These are phyloP conservation scores for Maudiozyma bulderi DNA, from an alignment of 805 yeast genomes.

Conservation along the genomic window DNA sequence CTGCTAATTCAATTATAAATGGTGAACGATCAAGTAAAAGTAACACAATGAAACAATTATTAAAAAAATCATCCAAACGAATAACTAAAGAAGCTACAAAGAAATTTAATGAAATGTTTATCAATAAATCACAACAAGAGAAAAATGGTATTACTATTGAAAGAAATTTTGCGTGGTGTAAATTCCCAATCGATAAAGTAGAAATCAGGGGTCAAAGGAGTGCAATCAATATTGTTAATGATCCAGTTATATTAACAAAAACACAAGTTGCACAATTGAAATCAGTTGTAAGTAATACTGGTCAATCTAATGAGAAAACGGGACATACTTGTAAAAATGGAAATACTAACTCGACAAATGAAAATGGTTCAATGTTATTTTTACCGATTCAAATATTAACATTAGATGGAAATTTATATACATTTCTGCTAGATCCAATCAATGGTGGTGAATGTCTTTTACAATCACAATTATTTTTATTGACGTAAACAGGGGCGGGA, in stretches of 20 bases:
- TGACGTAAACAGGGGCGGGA: background rate
- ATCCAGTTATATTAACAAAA: background rate
- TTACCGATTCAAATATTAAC: background rate
- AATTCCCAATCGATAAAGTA: conserved; percentile 46
- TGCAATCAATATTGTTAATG: background rate
- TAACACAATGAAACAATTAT: conserved; percentile 37
- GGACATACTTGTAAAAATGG: too few species aligned
- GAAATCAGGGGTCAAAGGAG: background rate
- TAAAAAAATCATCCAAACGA: conserved; percentile 64
- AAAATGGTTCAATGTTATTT: background rate
- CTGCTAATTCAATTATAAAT: background rate
- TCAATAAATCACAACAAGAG: conserved; percentile 37
- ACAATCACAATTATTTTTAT: conserved; percentile 50
- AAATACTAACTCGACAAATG: too few species aligned
- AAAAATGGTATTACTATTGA: conserved; percentile 78
- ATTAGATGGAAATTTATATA: conserved; percentile 59
- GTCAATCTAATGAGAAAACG: background rate
- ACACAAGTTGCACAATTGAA: background rate
- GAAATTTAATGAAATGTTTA: conserved; percentile 74
- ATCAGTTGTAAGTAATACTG: background rate
- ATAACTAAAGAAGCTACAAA: conserved; percentile 74
- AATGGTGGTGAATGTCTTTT: conserved; percentile 87
- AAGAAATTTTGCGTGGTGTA: conserved; percentile 81
- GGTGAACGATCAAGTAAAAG: background rate
- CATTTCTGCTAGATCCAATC: conserved; percentile 61